Conservation (phyloP, 768 basidiomycete genomes). For the Termitomyces sp. region DNA sequence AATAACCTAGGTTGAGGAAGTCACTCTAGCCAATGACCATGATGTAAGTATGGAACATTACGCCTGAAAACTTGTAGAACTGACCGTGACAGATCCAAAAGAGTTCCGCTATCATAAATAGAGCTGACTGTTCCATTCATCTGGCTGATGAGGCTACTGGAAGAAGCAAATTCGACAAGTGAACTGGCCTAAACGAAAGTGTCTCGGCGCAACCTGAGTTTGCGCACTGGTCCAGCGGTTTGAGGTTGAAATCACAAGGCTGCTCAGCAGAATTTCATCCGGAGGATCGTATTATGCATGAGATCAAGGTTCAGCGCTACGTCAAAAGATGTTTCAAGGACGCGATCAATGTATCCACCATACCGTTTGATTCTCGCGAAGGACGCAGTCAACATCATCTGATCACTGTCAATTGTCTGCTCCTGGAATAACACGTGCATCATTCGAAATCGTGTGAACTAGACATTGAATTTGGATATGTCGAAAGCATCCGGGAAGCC, state of each 20-base stretch:
- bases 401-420: not conserved
- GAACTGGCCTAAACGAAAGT: not conserved
- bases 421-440: not conserved
- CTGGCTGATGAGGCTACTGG: not conserved
- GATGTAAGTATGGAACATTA: not conserved
- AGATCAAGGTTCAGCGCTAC: not conserved
- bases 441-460: not conserved
- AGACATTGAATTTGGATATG: not conserved
- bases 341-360: not conserved
- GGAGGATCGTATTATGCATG: too few relatives aligned
- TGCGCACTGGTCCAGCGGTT: not conserved
- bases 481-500: not conserved
- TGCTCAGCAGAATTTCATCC: not conserved
- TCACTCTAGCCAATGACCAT: not conserved
- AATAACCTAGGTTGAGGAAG: not conserved
- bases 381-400: not conserved
- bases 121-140: not conserved
- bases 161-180: not conserved
- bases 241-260: conserved; percentile 4
- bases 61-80: not conserved
- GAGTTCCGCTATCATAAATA: not conserved
- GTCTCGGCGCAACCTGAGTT: not conserved
- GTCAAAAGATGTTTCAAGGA: not conserved
- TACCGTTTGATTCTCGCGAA: not conserved
- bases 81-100: not conserved